Percentiles rank a stretch among this genome's conserved stretches.
phyloP scores from a whole-genome alignment of 345 rosid genomes.

The Ricinus communis region DNA sequence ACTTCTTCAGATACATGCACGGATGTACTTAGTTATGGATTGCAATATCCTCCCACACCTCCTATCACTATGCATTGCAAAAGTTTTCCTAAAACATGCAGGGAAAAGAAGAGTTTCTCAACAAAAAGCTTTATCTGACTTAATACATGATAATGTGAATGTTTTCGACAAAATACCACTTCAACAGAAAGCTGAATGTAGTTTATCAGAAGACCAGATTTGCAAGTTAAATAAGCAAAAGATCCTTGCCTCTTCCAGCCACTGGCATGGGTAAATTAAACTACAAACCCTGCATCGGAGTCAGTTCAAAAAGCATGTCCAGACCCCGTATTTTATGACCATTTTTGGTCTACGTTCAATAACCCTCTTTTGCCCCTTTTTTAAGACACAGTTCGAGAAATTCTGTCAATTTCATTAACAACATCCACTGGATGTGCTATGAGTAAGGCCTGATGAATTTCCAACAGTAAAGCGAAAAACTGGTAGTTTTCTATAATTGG shows the following conservation, averaged over 20 bases:
- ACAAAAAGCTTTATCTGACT: neutral
- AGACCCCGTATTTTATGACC: no score
- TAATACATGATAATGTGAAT: neutral
- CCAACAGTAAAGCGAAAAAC: neutral
- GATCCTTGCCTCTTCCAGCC: neutral
- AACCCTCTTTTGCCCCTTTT: no score
- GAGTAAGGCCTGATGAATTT: neutral
- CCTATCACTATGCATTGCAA: neutral
- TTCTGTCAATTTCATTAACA: neutral
- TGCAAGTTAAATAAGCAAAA: neutral
- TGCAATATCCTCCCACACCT: neutral
- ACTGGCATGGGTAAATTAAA: neutral
- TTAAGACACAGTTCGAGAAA: neutral
- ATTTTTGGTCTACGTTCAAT: no score
- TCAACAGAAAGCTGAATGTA: no score
- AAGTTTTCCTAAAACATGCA: neutral
- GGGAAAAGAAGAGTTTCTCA: neutral
- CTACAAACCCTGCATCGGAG: neutral
- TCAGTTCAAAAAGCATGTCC: neutral
- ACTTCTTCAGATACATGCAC: neutral
- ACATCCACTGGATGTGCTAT: neutral
- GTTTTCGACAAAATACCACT: neutral
- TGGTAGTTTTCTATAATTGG: neutral
- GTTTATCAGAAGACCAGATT: no score
- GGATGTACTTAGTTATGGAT: neutral